These are phyloP conservation scores for Picea sitchensis DNA, from an alignment of 75 land plant genomes.

Conservation along the genomic window DNA sequence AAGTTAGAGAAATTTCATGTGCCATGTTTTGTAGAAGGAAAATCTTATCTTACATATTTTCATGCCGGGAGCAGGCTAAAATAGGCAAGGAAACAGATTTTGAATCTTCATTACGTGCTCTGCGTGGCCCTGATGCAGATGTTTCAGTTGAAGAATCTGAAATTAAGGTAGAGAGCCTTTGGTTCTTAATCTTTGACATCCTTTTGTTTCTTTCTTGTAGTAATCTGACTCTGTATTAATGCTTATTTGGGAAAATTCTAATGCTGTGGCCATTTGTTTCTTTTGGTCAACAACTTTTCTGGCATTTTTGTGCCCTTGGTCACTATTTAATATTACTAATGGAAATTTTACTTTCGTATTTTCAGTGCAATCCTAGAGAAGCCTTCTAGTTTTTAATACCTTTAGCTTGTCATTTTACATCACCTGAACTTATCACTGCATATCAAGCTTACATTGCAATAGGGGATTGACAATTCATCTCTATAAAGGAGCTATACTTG, in stretches of 20 bases:
- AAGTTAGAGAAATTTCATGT: not conserved
- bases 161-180: constrained; percentile 56
- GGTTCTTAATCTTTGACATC: not conserved
- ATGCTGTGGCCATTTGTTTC: not conserved
- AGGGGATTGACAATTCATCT: not conserved
- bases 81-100: constrained; percentile 68
- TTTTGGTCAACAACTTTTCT: not conserved
- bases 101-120: constrained; percentile 78
- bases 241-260: not conserved
- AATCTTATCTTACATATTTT: not conserved
- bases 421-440: no score
- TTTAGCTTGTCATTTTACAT: not conserved
- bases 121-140: constrained; percentile 82
- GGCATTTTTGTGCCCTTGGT: not conserved
- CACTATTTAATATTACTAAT: not conserved
- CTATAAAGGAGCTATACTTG: not conserved
- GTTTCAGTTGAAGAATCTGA: constrained; percentile 81
- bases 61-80: constrained; percentile 60
- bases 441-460: not conserved
- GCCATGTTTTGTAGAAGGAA: not conserved
- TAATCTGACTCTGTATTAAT: not conserved
- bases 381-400: not conserved
- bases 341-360: not conserved
- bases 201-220: not conserved
- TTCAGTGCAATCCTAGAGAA: not conserved